A percentile compares a stretch with the other conserved stretches of the same genome.
phyloP scores from a whole-genome alignment of 1,284 basidiomycete genomes.

The Fomitiporia mediterranea region DNA sequence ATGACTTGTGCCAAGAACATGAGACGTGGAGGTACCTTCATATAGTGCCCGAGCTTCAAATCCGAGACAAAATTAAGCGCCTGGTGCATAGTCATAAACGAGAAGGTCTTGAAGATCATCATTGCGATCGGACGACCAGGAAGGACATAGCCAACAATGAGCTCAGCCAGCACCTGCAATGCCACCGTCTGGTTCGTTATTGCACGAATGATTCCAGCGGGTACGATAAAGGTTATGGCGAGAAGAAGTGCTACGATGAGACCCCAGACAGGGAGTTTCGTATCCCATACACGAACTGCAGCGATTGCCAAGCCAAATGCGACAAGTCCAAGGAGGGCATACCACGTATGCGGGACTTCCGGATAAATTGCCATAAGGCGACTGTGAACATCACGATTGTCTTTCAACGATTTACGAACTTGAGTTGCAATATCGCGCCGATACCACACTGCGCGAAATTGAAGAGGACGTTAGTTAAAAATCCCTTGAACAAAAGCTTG shows the following conservation, averaged over 20 bases:
- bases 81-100: slow-evolving; percentile 58
- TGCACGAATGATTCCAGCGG: slow-evolving; percentile 76
- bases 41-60: slow-evolving; percentile 73
- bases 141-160: slow-evolving; percentile 72
- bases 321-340: slow-evolving; percentile 51
- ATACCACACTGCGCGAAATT: slow-evolving; percentile 63
- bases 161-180: slow-evolving; percentile 68
- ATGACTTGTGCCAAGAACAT: slow-evolving; percentile 67
- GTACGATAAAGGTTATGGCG: slow-evolving; percentile 55
- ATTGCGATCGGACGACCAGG: slow-evolving; percentile 76
- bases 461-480: slow-evolving; percentile 13
- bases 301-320: slow-evolving; percentile 60
- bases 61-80: slow-evolving; percentile 57
- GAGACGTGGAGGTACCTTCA: slow-evolving; percentile 69
- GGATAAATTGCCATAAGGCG: slow-evolving; percentile 78
- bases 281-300: slow-evolving; percentile 63
- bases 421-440: slow-evolving; percentile 71
- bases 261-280: slow-evolving; percentile 74
- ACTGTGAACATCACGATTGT: slow-evolving; percentile 80
- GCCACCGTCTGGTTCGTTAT: slow-evolving; percentile 76
- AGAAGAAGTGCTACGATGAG: slow-evolving; percentile 55
- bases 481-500: background rate
- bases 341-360: slow-evolving; percentile 81
- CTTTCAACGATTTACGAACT: slow-evolving; percentile 55
- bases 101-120: slow-evolving; percentile 77